Evolutionary conservation across 129 eudicot genomes (phyloP).

Genomic region (Logfia minima): DNA sequence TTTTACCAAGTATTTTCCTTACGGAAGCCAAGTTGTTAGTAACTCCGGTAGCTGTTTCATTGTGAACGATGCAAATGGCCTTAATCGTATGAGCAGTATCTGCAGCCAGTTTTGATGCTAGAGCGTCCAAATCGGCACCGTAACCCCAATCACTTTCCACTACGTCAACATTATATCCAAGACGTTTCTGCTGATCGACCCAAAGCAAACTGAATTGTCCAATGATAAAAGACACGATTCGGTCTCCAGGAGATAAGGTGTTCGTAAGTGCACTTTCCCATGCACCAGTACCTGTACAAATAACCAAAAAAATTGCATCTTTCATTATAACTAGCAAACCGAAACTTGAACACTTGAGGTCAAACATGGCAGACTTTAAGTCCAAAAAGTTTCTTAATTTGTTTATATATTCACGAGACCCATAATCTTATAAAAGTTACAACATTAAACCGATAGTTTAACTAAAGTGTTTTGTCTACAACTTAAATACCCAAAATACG

Average conservation of each 20-base stretch:
- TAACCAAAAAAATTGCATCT: slow-evolving; percentile 7
- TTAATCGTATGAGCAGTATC: slow-evolving; percentile 83
- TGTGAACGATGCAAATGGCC: slow-evolving; percentile 97
- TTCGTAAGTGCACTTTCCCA: slow-evolving; percentile 99
- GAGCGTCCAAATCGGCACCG: slow-evolving; percentile 81
- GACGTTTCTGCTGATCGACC: slow-evolving; percentile 97
- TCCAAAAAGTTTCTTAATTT: neutral
- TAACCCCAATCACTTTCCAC: slow-evolving; percentile 97
- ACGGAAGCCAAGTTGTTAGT: slow-evolving; percentile 97
- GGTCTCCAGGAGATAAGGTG: slow-evolving; percentile 95
- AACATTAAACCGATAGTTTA: neutral
- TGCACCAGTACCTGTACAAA: slow-evolving; percentile 88
- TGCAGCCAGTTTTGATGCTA: slow-evolving; percentile 82
- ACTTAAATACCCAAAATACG: too few species aligned
- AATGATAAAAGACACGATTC: slow-evolving; percentile 82
- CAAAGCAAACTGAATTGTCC: slow-evolving; percentile 99
- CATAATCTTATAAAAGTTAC: neutral
- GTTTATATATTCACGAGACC: neutral
- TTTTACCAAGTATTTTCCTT: slow-evolving; percentile 83
- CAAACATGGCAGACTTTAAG: neutral
- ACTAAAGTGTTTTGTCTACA: neutral
- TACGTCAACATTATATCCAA: slow-evolving; percentile 81
- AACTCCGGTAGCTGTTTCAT: slow-evolving; percentile 98
- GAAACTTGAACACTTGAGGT: neutral
- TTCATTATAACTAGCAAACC: slow-evolving; percentile 4